Percentiles rank a stretch among this genome's conserved stretches.
These are phyloP conservation scores for Vitis rupestris DNA, from an alignment of 164 flowering plant genomes.

Conservation along the genomic window DNA sequence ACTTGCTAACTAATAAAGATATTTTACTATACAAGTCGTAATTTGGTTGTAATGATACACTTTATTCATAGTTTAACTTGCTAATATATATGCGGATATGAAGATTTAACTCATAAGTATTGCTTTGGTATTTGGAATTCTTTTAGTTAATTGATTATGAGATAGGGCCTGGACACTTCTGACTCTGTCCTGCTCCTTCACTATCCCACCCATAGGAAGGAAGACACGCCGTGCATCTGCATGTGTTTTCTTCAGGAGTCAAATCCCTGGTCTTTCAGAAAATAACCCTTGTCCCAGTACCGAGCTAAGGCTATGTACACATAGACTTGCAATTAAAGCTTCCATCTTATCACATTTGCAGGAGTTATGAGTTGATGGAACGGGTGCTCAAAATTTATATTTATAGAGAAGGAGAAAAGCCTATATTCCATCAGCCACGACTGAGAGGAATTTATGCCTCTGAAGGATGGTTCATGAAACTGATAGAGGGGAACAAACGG, in stretches of 20 bases:
- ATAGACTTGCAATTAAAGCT: neutral
- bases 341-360: slow-evolving; percentile 12
- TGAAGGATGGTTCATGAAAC: slow-evolving; percentile 57
- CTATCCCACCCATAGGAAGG: too few species aligned
- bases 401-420: slow-evolving; percentile 54
- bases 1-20: too few species aligned
- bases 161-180: too few species aligned
- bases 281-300: neutral
- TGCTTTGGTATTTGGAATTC: too few species aligned
- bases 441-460: slow-evolving; percentile 55
- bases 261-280: neutral
- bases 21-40: too few species aligned
- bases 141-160: too few species aligned
- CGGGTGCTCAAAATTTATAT: slow-evolving; percentile 47
- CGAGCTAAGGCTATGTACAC: neutral
- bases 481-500: slow-evolving; percentile 34
- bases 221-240: neutral
- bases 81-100: too few species aligned
- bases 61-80: too few species aligned
- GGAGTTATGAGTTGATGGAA: slow-evolving; percentile 59
- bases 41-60: too few species aligned
- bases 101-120: too few species aligned
- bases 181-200: too few species aligned
- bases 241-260: neutral
- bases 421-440: slow-evolving; percentile 50